Percentiles rank a stretch among this genome's conserved stretches.
phyloP scores from a whole-genome alignment of 495 filamentous ascomycete genomes.

The Aspergillus mulundensis region DNA sequence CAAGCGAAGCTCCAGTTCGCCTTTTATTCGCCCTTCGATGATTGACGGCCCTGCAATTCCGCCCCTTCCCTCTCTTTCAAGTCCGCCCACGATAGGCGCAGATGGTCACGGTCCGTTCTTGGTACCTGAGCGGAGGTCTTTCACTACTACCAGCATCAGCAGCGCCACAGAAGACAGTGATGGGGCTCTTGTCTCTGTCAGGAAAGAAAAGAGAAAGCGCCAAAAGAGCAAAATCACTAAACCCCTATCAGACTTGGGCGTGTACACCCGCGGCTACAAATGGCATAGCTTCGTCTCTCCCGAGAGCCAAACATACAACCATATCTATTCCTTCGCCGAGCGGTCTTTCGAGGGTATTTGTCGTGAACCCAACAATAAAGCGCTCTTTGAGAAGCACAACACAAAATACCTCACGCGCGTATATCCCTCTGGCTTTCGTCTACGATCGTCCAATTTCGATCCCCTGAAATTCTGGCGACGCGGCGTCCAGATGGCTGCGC shows the following conservation, averaged over 20 bases:
- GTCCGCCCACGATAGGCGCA: conserved; percentile 51
- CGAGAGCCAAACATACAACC: conserved; percentile 81
- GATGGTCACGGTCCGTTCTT: conserved; percentile 41
- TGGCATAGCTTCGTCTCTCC: conserved; percentile 68
- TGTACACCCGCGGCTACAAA: conserved; percentile 85
- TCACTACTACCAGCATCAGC: conserved; percentile 53
- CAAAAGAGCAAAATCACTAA: conserved; percentile 83
- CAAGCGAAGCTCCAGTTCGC: conserved; percentile 76
- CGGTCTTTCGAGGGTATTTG: conserved; percentile 73
- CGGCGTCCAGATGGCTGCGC: conserved; percentile 91
- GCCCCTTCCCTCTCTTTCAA: conserved; percentile 52
- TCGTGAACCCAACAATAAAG: conserved; percentile 65
- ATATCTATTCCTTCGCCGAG: conserved; percentile 91
- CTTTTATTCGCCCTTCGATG: conserved; percentile 56
- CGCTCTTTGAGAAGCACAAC: conserved; percentile 80
- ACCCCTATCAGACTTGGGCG: conserved; percentile 76
- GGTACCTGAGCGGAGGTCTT: conserved; percentile 45
- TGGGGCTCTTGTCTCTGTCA: conserved; percentile 33
- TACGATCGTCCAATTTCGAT: conserved; percentile 88
- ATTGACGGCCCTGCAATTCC: conserved; percentile 53
- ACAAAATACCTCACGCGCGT: conserved; percentile 88
- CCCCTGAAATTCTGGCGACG: conserved; percentile 88
- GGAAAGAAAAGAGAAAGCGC: conserved; percentile 53
- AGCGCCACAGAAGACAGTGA: conserved; percentile 66
- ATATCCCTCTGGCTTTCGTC: conserved; percentile 76